These are phyloP conservation scores for Metschnikowia continentalis DNA, from an alignment of 805 yeast genomes.

Conservation along the genomic window DNA sequence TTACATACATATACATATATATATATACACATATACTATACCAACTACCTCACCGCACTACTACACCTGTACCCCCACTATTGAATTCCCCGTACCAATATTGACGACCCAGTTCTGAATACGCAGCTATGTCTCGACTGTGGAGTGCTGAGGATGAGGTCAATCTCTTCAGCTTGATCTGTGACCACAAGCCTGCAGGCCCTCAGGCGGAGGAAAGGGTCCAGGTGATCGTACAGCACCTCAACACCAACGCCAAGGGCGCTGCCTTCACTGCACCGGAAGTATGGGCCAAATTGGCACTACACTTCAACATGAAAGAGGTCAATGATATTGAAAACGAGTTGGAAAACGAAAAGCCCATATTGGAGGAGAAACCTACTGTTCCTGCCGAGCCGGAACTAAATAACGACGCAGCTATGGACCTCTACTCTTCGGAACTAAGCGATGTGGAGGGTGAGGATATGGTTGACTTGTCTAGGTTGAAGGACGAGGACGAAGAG, in stretches of 20 bases:
- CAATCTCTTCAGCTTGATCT: conserved; percentile 53
- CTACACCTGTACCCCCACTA: background rate
- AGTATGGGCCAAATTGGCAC: conserved; percentile 53
- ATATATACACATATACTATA: no score
- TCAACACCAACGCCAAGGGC: conserved; percentile 26
- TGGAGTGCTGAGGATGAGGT: conserved; percentile 67
- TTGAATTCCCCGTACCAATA: background rate
- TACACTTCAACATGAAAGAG: conserved; percentile 52
- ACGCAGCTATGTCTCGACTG: conserved; percentile 1
- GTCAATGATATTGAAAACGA: conserved; percentile 51
- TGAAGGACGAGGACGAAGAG: conserved; percentile 17
- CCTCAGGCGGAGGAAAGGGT: conserved; percentile 40
- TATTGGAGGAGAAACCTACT: background rate
- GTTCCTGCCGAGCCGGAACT: background rate
- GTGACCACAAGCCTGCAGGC: conserved; percentile 70
- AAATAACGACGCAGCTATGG: conserved; percentile 1
- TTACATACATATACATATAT: background rate
- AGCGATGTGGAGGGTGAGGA: conserved; percentile 20
- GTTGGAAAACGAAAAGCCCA: conserved; percentile 1
- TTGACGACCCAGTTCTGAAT: background rate
- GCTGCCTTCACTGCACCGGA: conserved; percentile 42
- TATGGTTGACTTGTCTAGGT: conserved; percentile 9
- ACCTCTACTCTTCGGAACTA: conserved; percentile 16
- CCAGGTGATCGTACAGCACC: conserved; percentile 36
- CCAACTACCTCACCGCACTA: background rate